Base-by-base conservation (phyloP, 1,284 basidiomycete genomes). In the Sphagnurus paluster region DNA sequence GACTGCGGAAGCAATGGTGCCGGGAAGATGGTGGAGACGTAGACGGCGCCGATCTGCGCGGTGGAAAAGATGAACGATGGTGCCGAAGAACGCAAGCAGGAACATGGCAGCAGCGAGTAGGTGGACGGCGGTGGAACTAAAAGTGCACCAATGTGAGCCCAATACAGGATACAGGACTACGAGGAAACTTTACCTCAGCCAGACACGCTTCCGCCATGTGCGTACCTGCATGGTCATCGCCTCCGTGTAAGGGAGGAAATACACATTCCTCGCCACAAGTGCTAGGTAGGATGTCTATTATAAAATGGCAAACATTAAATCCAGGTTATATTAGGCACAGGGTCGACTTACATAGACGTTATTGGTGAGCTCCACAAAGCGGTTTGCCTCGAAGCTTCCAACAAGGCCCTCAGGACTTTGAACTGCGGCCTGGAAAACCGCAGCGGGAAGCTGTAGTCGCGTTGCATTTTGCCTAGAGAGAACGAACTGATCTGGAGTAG, bases 1-100 rank as follows among this genome's bases (percentile, higher is more conserved):
- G 11, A 77, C 73, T 10, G 78, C 78, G 9, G 75, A 75, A 10
- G 75, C 77, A 42, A 79, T 75, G 4, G 78, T 79, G 17, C 77
- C 76, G 1, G 76, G 76, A 39, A 68, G 61, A 48, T 76, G 74
- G 30, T 62, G 64, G 20, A 80, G 64, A 16, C 62, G 63, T 16
- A 80, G 65, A 32, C 67, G 56, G 7, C 67, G 66, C 6, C 76
- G 69, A 25, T 72, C 70, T 36, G 58, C 48, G 13, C 68, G 63
- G 53, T 79, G 77, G 49, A 71, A 62, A 14, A 77, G 42, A 25
- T 79, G 75, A 34, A 78, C 65, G 23, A 74, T 52, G 7, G 66
- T 61, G 4, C 62, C 71, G 40, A 68, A 65, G 39, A 75, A 28
- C 0, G 75, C 73, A 28, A 79, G 66, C 2, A 75, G 39, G 17